Evolutionary conservation across 805 yeast species (phyloP).

Genomic region (Pichia occidentalis): DNA sequence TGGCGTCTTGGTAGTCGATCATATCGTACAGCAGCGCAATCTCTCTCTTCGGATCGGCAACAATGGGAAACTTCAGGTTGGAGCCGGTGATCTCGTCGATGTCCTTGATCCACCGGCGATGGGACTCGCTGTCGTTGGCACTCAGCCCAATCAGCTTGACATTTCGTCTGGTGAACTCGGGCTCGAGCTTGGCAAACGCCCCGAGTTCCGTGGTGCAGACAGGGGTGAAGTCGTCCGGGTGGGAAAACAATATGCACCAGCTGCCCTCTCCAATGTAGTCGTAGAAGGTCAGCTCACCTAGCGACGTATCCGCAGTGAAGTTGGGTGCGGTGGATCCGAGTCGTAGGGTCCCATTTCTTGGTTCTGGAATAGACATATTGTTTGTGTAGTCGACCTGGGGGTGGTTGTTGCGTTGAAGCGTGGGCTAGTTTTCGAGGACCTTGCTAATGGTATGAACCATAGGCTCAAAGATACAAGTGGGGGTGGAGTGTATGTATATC

Average conservation of each 20-base stretch:
- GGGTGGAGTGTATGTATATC: too few species aligned
- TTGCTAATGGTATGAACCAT: too few species aligned
- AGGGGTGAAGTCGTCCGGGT: constrained; percentile 76
- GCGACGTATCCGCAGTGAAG: constrained; percentile 56
- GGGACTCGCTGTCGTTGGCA: constrained; percentile 56
- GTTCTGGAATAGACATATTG: constrained; percentile 36
- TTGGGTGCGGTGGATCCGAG: constrained; percentile 65
- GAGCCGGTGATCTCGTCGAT: constrained; percentile 62
- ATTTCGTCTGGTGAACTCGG: constrained; percentile 59
- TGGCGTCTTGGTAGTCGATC: constrained; percentile 65
- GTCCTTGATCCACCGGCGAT: constrained; percentile 63
- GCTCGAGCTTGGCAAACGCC: constrained; percentile 65
- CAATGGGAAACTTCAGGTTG: constrained; percentile 54
- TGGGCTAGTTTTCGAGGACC: too few species aligned
- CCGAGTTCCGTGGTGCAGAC: constrained; percentile 77
- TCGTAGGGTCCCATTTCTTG: constrained; percentile 35
- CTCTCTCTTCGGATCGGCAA: constrained; percentile 58
- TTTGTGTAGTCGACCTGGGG: neutral
- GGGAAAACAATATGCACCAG: constrained; percentile 67
- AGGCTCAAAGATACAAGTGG: too few species aligned
- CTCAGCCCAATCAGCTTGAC: constrained; percentile 65
- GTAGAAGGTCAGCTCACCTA: constrained; percentile 58
- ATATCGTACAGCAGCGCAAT: constrained; percentile 59
- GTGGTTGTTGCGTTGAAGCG: too few species aligned
- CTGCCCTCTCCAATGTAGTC: constrained; percentile 47